A percentile compares a stretch with the other conserved stretches of the same genome.
These are phyloP conservation scores for Coffea eugenioides DNA, from an alignment of 257 asterid genomes.

Conservation along the genomic window DNA sequence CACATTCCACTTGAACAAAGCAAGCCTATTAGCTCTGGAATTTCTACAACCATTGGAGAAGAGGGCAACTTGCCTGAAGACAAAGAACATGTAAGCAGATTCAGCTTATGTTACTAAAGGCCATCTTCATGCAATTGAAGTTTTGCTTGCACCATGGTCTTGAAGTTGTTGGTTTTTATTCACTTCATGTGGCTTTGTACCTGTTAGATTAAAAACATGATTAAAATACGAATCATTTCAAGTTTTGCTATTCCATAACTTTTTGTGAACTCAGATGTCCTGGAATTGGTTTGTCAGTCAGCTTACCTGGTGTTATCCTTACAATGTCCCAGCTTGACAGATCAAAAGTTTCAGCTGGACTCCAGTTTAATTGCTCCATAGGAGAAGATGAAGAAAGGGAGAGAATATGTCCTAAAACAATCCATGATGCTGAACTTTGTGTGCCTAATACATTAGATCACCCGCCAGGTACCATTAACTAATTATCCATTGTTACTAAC, in stretches of 20 bases:
- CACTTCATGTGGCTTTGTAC: neutral
- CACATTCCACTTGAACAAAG: constrained; percentile 28
- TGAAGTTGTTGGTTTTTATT: neutral
- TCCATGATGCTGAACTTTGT: constrained; percentile 36
- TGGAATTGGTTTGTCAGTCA: constrained; percentile 7
- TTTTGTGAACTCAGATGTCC: neutral
- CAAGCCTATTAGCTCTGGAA: constrained; percentile 24
- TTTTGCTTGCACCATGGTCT: neutral
- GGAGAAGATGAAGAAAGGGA: constrained; percentile 38
- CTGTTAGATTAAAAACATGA: neutral
- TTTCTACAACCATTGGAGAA: constrained; percentile 20
- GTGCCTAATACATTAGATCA: constrained; percentile 66
- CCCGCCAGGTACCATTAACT: constrained; percentile 48
- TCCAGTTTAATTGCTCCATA: constrained; percentile 25
- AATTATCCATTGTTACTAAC: constrained; percentile 6
- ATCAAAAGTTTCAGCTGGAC: constrained; percentile 27
- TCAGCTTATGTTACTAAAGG: constrained; percentile 5
- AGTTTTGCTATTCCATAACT: neutral
- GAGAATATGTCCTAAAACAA: constrained; percentile 26
- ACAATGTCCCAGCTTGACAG: constrained; percentile 37
- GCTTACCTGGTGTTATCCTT: constrained; percentile 23
- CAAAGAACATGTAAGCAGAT: constrained; percentile 59
- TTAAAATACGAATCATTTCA: neutral
- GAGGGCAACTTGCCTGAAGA: constrained; percentile 35
- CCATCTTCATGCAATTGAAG: neutral